Percentiles rank a stretch among this genome's conserved stretches.
Evolutionary conservation across 2,329 filamentous ascomycete species (phyloP).

Genomic region (Pleurostoma richardsiae): DNA sequence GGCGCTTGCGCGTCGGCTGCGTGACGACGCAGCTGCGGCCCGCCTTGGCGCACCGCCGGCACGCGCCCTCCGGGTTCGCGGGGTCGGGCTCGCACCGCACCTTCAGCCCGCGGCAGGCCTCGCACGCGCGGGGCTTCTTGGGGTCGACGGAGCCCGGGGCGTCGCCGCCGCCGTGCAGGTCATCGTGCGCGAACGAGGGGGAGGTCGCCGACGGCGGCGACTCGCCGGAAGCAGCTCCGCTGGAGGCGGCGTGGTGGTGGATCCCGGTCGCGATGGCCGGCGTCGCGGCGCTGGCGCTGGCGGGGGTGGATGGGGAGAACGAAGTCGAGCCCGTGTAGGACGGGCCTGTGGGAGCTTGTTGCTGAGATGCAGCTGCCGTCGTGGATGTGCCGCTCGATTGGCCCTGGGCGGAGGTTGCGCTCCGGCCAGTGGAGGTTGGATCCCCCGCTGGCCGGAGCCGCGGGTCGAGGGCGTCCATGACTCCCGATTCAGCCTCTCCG

Average conservation of each 20-base stretch:
- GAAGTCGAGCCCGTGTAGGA: neutral
- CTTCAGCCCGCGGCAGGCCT: slow-evolving; percentile 70
- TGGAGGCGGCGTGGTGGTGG: neutral
- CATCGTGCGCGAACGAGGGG: slow-evolving; percentile 4
- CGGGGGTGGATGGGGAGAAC: neutral
- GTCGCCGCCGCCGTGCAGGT: slow-evolving; percentile 6
- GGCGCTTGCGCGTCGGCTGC: slow-evolving; percentile 68
- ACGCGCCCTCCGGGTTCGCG: slow-evolving; percentile 55
- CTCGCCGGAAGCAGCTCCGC: slow-evolving; percentile 1
- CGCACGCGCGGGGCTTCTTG: slow-evolving; percentile 68
- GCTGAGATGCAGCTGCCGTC: neutral
- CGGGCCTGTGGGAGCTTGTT: neutral
- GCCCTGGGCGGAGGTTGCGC: neutral
- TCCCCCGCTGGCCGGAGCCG: neutral
- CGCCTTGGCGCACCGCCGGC: slow-evolving; percentile 75
- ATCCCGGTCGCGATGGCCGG: neutral
- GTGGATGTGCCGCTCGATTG: neutral
- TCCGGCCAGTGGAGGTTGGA: neutral
- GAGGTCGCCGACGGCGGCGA: slow-evolving; percentile 5
- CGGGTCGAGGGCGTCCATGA: no score
- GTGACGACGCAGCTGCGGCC: slow-evolving; percentile 74
- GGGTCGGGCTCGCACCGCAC: slow-evolving; percentile 80
- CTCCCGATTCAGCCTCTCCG: no score
- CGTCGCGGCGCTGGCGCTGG: neutral
- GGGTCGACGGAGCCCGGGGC: slow-evolving; percentile 34